Base-by-base conservation (phyloP, 441 rosid genomes). In the Corymbia calophylla region DNA sequence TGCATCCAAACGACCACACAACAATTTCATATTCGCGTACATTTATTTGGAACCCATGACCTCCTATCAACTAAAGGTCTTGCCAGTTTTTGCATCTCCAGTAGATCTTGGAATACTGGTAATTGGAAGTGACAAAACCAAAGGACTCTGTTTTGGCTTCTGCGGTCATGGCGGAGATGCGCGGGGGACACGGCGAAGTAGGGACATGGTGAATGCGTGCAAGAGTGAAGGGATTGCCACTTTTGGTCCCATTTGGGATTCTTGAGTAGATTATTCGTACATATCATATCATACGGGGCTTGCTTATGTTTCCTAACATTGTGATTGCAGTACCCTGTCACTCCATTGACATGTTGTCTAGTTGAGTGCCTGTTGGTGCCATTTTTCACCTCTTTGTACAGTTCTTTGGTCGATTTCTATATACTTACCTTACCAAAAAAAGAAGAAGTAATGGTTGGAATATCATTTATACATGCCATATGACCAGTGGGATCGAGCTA, bases 181-280 rank as follows among this genome's bases (percentile, higher is more conserved):
- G 94, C 35, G 93, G 93, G 93, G 5, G 95, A 94, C 48, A 88
- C 94, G 21, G 96, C 97, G 7, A 95, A 95, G 97, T 90, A 93
- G 95, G 89, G 98, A 96, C 58, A 94, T 95, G 53, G 96, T 95
- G 17, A 89, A 93, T 87, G 92, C 96, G 5, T 95, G 98, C 91
- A 93, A 93, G 77, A 92, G 88, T n/a, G 90, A 93, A 3, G 94
- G 96, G 86, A 91, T 96, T 80, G 91, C 97, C 29, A 95, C 97
- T 14, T 97, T 96, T 62, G 97, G 98, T 89, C 99, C 98, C 19
- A 96, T 95, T 90, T 95, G 96, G 97, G 98, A 96, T 90, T 95
- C 98, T 23, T 95, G 93, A 90, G 25, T 32, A 32, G 12, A 66
- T 31, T 66, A 62, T 16, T 66, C 77, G 17, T 66, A 16, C 2